Evolutionary conservation across 2,329 filamentous ascomycete genomes (phyloP).

Genomic region (Whalleya microplaca): DNA sequence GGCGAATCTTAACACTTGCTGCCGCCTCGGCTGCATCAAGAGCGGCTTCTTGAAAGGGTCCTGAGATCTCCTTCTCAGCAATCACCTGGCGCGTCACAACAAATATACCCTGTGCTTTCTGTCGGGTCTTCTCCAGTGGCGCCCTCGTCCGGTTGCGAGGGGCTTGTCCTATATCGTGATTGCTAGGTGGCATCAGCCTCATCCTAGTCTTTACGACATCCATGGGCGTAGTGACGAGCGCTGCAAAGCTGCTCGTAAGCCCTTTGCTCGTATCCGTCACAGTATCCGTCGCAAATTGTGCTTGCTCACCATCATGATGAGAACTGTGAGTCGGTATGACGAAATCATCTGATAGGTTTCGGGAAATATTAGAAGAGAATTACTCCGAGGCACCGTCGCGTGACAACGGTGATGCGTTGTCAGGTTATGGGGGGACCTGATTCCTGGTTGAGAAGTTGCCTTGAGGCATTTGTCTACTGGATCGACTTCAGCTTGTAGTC

Average conservation of each 20-base stretch:
- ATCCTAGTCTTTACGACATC: constrained; percentile 90
- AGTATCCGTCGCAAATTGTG: constrained; percentile 58
- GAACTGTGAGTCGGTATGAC: too few species aligned
- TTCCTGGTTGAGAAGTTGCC: too few species aligned
- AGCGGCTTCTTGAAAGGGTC: constrained; percentile 76
- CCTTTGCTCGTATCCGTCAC: constrained; percentile 78
- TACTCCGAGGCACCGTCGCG: too few species aligned
- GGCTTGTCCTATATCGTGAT: constrained; percentile 31
- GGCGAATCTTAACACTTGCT: too few species aligned
- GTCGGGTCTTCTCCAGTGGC: constrained; percentile 31
- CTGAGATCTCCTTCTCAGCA: constrained; percentile 67
- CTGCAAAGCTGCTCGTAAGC: constrained; percentile 72
- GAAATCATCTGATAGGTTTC: too few species aligned
- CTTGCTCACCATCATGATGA: constrained; percentile 21
- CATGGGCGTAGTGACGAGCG: constrained; percentile 80
- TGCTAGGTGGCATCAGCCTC: constrained; percentile 70
- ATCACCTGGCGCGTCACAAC: constrained; percentile 69
- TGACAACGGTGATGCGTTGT: too few species aligned
- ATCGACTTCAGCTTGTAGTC: too few species aligned
- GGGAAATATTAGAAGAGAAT: too few species aligned
- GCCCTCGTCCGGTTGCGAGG: constrained; percentile 28
- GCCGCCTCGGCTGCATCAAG: constrained; percentile 81
- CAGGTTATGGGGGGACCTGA: too few species aligned
- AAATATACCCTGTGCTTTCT: constrained; percentile 46
- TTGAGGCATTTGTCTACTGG: too few species aligned